Base-by-base conservation (phyloP, 2,329 filamentous ascomycete genomes). In the Sarocladiaceae sp. region DNA sequence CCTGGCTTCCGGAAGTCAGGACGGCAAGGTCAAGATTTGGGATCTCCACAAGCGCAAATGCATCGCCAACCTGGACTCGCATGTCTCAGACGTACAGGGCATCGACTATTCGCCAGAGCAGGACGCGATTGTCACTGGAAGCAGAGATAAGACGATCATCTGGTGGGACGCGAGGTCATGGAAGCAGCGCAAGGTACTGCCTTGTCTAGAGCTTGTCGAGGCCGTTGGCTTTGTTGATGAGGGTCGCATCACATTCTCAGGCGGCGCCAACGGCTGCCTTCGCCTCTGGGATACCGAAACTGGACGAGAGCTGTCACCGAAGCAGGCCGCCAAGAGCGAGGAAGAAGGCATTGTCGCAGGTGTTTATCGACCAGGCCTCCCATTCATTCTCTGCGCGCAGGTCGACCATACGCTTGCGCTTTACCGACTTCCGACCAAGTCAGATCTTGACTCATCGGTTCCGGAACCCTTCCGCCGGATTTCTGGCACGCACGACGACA, bases 401-500 rank as follows among this genome's bases (percentile, higher is more conserved):
- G 83, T 86, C 29, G 91, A 97, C 58, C 90, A 95, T 61, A 95
- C 89, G 0, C 68, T 98, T 45, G 76, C 85, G 39, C 68, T 96
- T 24, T 88, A 91, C 61, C 74, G 57, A 48, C 61, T 58, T 41
- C 75, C 58, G 40, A 76, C 53, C 45, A 64, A 66, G 47, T 57
- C 60, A 10, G 16, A 20, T 21, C 11, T 43, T 15, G 51, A 66
- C 29, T 43, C 65, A 47, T 57, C 56, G 51, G 72, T 59, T 55
- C 11, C 39, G 3, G 69, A 64, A 58, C 85, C 66, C 1, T 74
- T 86, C 34, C 80, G 86, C 53, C 80, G 88, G 34, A 94, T 98
- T 53, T 95, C 91, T 4, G 94, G 93, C 44, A 96, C 93, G 6
- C 89, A 97, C 62, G 94, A 98, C 60, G 93, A 98, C 62, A 89